Conservation (phyloP, 2,329 filamentous ascomycete species). For the Aspergillus sp. region DNA sequence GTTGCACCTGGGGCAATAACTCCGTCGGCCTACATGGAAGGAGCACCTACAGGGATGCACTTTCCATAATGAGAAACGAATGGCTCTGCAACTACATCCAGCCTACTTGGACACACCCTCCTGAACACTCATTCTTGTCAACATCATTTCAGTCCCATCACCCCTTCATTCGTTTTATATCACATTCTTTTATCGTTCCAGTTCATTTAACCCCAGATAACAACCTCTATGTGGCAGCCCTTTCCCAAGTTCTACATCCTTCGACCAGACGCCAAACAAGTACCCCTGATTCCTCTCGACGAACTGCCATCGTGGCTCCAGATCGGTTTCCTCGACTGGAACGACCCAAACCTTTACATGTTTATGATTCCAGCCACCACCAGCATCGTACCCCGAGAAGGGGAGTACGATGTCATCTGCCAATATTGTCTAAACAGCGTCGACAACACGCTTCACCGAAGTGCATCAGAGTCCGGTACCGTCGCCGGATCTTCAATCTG, state of each 20-base stretch:
- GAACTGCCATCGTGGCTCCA: constrained; percentile 42
- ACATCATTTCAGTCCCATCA: not conserved
- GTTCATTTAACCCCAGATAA: not conserved
- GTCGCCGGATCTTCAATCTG: not conserved
- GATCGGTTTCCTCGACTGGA: constrained; percentile 27
- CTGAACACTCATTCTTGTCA: not conserved
- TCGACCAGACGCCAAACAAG: constrained; percentile 33
- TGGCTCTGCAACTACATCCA: too few species aligned
- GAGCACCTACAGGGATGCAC: too few species aligned
- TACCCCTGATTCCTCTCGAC: constrained; percentile 45
- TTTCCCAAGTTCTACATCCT: constrained; percentile 42
- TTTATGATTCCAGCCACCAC: constrained; percentile 25
- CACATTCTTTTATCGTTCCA: constrained; percentile 1
- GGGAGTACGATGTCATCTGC: constrained; percentile 37
- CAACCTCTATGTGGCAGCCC: constrained; percentile 17
- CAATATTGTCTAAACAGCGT: constrained; percentile 27
- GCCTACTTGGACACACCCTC: not conserved
- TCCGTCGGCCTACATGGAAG: not conserved
- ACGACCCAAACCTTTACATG: constrained; percentile 16
- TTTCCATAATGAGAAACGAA: too few species aligned
- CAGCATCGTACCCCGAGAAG: constrained; percentile 25
- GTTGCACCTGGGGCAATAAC: not conserved
- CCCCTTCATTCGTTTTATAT: not conserved
- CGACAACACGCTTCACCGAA: constrained; percentile 23
- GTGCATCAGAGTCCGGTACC: constrained; percentile 22